A percentile compares a stretch with the other conserved stretches of the same genome.
phyloP scores from a whole-genome alignment of 495 filamentous ascomycete genomes.

The Neurospora africana region DNA sequence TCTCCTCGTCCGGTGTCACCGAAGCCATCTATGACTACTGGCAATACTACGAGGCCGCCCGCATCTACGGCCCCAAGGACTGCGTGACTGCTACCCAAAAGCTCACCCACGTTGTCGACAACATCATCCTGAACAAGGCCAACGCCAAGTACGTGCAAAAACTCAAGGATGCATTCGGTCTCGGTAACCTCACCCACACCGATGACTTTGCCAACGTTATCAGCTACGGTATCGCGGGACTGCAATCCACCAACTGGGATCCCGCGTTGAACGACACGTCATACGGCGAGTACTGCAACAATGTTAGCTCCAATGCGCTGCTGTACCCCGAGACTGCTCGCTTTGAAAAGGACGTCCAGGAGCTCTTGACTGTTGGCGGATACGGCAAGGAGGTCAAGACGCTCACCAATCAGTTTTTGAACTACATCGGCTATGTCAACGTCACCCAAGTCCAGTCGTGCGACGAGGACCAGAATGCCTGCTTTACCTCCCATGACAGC shows the following conservation, averaged over 20 bases:
- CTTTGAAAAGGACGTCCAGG: slow-evolving; percentile 29
- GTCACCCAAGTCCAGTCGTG: slow-evolving; percentile 19
- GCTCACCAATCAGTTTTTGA: slow-evolving; percentile 48
- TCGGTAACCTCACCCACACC: slow-evolving; percentile 45
- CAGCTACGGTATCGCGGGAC: slow-evolving; percentile 37
- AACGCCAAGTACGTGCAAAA: slow-evolving; percentile 32
- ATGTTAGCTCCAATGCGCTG: slow-evolving; percentile 37
- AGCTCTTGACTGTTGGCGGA: slow-evolving; percentile 44
- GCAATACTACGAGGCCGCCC: slow-evolving; percentile 58
- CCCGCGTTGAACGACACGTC: slow-evolving; percentile 40
- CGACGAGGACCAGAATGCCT: slow-evolving; percentile 36
- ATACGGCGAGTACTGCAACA: slow-evolving; percentile 51
- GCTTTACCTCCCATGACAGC: slow-evolving; percentile 42
- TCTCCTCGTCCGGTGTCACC: slow-evolving; percentile 61
- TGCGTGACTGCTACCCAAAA: slow-evolving; percentile 49
- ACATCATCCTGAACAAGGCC: slow-evolving; percentile 44
- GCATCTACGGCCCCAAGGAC: slow-evolving; percentile 36
- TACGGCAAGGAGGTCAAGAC: slow-evolving; percentile 37
- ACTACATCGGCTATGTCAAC: slow-evolving; percentile 55
- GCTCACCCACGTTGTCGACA: slow-evolving; percentile 52
- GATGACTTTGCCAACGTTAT: slow-evolving; percentile 53
- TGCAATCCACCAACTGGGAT: slow-evolving; percentile 64
- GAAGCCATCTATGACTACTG: slow-evolving; percentile 63
- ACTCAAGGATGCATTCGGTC: slow-evolving; percentile 51
- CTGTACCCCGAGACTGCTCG: slow-evolving; percentile 36